Evolutionary conservation across 768 basidiomycete genomes (phyloP).

Genomic region (Phaffia tasmanica): DNA sequence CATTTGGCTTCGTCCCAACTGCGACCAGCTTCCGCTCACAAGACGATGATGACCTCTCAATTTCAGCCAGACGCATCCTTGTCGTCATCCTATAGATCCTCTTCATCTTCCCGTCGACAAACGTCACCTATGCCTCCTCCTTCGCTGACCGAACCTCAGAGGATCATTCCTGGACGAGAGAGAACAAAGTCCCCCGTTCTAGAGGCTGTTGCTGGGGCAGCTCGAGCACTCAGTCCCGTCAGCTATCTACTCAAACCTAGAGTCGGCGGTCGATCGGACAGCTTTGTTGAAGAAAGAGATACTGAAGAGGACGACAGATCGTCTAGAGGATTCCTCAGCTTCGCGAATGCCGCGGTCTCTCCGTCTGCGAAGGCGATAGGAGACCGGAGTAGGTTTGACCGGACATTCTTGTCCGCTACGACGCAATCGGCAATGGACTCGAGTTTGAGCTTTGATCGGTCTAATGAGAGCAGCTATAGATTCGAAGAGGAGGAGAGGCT

Average conservation of each 20-base stretch:
- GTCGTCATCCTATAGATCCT: constrained; percentile 47
- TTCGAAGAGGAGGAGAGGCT: constrained; percentile 26
- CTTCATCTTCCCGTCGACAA: constrained; percentile 26
- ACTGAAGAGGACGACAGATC: constrained; percentile 12
- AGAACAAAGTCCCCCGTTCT: constrained; percentile 12
- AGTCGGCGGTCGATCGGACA: constrained; percentile 4
- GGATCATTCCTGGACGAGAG: constrained; percentile 13
- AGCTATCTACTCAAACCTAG: constrained; percentile 21
- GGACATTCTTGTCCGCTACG: constrained; percentile 20
- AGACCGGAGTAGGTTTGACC: background rate
- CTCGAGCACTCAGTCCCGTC: constrained; percentile 16
- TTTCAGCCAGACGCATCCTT: constrained; percentile 39
- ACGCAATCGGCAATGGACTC: constrained; percentile 10
- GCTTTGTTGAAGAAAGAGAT: constrained; percentile 50
- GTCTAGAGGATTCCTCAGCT: constrained; percentile 17
- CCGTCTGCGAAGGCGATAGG: constrained; percentile 2
- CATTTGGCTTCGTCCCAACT: constrained; percentile 6
- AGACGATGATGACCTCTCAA: constrained; percentile 48
- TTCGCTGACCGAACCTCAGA: constrained; percentile 30
- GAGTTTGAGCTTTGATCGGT: background rate
- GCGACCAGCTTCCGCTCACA: constrained; percentile 60
- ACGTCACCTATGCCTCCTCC: constrained; percentile 27
- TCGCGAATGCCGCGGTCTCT: constrained; percentile 5
- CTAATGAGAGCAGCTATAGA: constrained; percentile 16
- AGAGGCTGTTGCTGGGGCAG: constrained; percentile 21